A percentile compares a stretch with the other conserved stretches of the same genome.
Conservation (phyloP, 2,329 filamentous ascomycete species). For the Thielaviopsis ethacetica region DNA sequence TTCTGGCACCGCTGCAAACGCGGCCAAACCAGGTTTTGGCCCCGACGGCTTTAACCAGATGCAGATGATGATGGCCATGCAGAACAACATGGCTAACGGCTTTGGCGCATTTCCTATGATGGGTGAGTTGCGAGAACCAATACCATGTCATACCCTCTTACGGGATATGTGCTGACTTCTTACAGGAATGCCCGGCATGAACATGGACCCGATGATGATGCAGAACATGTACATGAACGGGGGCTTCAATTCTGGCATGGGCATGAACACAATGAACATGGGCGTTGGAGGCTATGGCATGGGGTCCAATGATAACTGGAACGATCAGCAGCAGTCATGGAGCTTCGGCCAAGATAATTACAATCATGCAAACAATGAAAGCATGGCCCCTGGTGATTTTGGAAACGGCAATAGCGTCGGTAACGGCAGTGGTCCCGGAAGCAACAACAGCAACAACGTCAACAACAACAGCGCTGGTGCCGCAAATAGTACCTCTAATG, state of each 20-base stretch:
- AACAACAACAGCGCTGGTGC: constrained; percentile 16
- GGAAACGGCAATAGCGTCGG: constrained; percentile 40
- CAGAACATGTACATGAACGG: constrained; percentile 67
- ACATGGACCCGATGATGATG: constrained; percentile 67
- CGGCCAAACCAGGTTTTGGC: constrained; percentile 39
- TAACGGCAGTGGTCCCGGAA: constrained; percentile 39
- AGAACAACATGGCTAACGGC: constrained; percentile 44
- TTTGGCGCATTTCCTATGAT: constrained; percentile 61
- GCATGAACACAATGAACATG: constrained; percentile 39
- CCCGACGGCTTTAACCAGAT: constrained; percentile 58
- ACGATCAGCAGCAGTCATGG: constrained; percentile 59
- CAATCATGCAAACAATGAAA: constrained; percentile 70
- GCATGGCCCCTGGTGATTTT: constrained; percentile 68
- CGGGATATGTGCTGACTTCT: neutral
- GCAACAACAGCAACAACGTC: constrained; percentile 26
- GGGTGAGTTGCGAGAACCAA: constrained; percentile 43
- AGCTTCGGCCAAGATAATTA: constrained; percentile 79
- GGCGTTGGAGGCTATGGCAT: constrained; percentile 59
- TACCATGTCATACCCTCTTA: no score
- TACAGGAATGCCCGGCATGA: constrained; percentile 63
- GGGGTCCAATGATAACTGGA: constrained; percentile 64
- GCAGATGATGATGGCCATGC: constrained; percentile 67
- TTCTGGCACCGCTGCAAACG: constrained; percentile 14
- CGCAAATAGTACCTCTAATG: neutral
- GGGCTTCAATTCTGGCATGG: constrained; percentile 48